Base-by-base conservation (phyloP, 2,329 filamentous ascomycete genomes). In the Claviceps humidiphila region DNA sequence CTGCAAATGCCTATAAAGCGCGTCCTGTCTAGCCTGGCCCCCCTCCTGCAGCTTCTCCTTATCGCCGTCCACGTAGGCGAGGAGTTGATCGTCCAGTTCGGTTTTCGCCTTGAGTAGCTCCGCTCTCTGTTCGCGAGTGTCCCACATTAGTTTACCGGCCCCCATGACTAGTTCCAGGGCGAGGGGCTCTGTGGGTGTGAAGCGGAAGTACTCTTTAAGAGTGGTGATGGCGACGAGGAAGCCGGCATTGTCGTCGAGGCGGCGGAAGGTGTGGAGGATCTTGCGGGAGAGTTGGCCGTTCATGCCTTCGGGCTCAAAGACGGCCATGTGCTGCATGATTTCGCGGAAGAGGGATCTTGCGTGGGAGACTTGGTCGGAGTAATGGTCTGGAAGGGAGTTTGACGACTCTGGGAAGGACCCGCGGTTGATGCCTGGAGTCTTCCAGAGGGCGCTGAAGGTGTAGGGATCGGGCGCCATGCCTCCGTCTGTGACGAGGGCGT, bases 371-470 rank as follows among this genome's bases (percentile, higher is more conserved):
- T 73, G 69, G 3, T 56, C 54, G 8, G 53, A 34, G 3, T 34
- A 9, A 26, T 26, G 26, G 7, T 26, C 26, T 5, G 26, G 26
- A 26, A 26, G 6, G 30, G 30, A 3, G 1, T 11, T 4, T 9
- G 30, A 34, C 3, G 9, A 34, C 30, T 34, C 30, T 34, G 30
- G 30, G 9, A 34, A 34, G 30, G 30, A 11, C 30, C 8, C 30
- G 30, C 74, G 71, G 63, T 80, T 80, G 57, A 76, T 65, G 4
- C 69, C 68, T 30, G 81, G 67, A 9, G 76, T 71, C 63, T 77
- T 76, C 81, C 83, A 89, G 14, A 88, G 75, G 16, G 78, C 76
- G 55, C 80, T 75, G 62, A 84, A 88, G 1, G 84, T 87, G 65
- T 84, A 78, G 0, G 82, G 72, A 57, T 88, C 83, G 0, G 84